Percentiles rank a stretch among this genome's conserved stretches.
Evolutionary conservation across 2,329 filamentous ascomycete genomes (phyloP).

Genomic region (Scleromitrula shiraiana): DNA sequence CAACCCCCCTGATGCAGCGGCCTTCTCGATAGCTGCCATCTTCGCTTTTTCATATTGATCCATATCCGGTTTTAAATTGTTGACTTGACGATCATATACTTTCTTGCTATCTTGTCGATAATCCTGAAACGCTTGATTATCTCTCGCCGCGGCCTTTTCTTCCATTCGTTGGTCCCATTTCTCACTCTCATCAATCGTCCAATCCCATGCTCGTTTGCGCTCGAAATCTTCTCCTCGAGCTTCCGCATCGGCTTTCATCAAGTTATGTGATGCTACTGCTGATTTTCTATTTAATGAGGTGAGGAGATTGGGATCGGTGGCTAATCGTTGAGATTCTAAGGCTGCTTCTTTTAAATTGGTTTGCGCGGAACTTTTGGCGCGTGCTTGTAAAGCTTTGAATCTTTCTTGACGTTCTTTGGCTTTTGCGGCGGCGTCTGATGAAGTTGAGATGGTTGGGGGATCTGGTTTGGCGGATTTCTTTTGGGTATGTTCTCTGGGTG

Average conservation of each 20-base stretch:
- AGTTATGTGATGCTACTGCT: constrained; percentile 82
- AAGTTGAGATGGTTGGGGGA: constrained; percentile 15
- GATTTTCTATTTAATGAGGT: constrained; percentile 75
- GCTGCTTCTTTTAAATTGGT: constrained; percentile 79
- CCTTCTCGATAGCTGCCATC: constrained; percentile 73
- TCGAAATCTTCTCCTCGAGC: constrained; percentile 87
- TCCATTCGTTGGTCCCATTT: constrained; percentile 85
- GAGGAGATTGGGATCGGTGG: constrained; percentile 69
- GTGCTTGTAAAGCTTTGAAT: constrained; percentile 81
- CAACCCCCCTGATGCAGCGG: constrained; percentile 74
- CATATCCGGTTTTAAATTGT: constrained; percentile 66
- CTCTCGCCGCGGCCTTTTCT: constrained; percentile 73
- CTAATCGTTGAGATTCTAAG: constrained; percentile 70
- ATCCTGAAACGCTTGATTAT: constrained; percentile 85
- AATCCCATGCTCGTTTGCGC: constrained; percentile 97
- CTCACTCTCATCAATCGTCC: constrained; percentile 92
- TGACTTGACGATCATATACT: constrained; percentile 86
- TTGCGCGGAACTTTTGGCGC: constrained; percentile 63
- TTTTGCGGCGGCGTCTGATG: constrained; percentile 34
- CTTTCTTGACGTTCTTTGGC: constrained; percentile 64
- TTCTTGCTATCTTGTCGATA: constrained; percentile 83
- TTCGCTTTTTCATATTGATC: constrained; percentile 85
- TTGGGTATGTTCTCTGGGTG: not conserved
- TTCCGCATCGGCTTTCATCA: constrained; percentile 85
- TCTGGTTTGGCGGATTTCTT: constrained; percentile 7